Base-by-base conservation (phyloP, 2,329 filamentous ascomycete species). In the Aureobasidium sp. region DNA sequence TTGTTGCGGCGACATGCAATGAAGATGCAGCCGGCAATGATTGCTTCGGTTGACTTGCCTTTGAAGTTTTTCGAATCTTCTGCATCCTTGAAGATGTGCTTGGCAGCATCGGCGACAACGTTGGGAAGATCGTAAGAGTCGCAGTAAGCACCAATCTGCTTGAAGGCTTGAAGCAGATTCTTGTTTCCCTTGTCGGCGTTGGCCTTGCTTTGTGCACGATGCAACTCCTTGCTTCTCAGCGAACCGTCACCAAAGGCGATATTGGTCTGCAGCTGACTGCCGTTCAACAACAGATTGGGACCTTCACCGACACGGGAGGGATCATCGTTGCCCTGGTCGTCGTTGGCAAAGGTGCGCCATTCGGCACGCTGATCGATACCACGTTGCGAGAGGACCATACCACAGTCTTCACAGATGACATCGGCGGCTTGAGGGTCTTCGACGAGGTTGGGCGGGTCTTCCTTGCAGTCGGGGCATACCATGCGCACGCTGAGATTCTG, bases 331-430 rank as follows among this genome's bases (percentile, higher is more conserved):
- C 90, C 91, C 75, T 96, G 91, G 73, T 99, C 95, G 72, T 99
- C 94, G 73, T 97, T 97, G 72, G 92, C 91, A 78, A 99, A 99
- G 0, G 94, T 99, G 73, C 94, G 90, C 94, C 94, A 99, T 78
- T 99, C 94, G 52, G 91, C 96, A 65, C 95, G 89, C 64, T 90
- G 95, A 73, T 99, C 95, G 71, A 99, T 92, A 73, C 94, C 91
- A 67, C 91, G 88, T 71, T 93, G 89, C 64, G 89, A 89, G 34
- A 99, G 84, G 6, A 99, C 94, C 37, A 97, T 82, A 41, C 94
- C 94, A 71, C 94, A 99, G 65, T 88, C 91, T 63, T 84, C 89
- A 73, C 94, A 99, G 61, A 99, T 91, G 73, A 95, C 90, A 75
- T 99, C 94, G 66, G 91, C 90, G 39, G 87, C 89, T 6, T 91